Evolutionary conservation across 306 rosid species (phyloP), one percentile per base, ranked within the genome.

Genomic region (Neltuma alba): DNA sequence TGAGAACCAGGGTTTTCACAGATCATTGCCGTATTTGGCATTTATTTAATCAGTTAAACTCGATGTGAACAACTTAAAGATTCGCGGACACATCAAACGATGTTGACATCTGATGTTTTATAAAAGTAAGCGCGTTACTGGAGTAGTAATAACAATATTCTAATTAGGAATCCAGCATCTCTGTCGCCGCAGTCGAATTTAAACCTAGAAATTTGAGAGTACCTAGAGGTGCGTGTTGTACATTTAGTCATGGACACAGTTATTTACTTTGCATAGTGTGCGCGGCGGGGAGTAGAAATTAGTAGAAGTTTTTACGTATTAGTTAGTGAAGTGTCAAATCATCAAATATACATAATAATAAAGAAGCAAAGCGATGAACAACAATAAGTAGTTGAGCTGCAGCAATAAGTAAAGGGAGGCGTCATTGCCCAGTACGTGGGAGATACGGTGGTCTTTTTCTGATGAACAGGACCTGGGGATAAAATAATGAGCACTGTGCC

Each of bases 401-500:
- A 25, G 34, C 15, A 37, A 34, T 66, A 66, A 34, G 25, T 9
- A 36, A 62, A 21, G 1, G 3, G 44, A 20, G 16, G 37, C 33
- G 20, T 45, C 37, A 65, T 47, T 21, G 73, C 36, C 9, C 62
- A 38, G n/a, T n/a, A n/a, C 20, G 57, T 64, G 38, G 50, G 60
- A n/a, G 52, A 27, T 67, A 18, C 18, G 52, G 58, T 70, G 58
- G 83, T 78, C 86, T 38, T 68, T 85, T 78, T 74, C 83, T 44
- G 8, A 64, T 77, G 63, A 25, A 23, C 20, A 60, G 36, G 34
- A 60, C n/a, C 13, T 60, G 36, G 18, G 58, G 23, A 52, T 25
- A 41, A 47, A 68, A 47, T 41, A 54, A 30, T 20, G 18, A 54
- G 13, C 21, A 1, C n/a, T n/a, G n/a, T n/a, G n/a, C 1, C 6